Evolutionary conservation across 2,329 filamentous ascomycete genomes (phyloP).

Genomic region (Venturia pyrina): DNA sequence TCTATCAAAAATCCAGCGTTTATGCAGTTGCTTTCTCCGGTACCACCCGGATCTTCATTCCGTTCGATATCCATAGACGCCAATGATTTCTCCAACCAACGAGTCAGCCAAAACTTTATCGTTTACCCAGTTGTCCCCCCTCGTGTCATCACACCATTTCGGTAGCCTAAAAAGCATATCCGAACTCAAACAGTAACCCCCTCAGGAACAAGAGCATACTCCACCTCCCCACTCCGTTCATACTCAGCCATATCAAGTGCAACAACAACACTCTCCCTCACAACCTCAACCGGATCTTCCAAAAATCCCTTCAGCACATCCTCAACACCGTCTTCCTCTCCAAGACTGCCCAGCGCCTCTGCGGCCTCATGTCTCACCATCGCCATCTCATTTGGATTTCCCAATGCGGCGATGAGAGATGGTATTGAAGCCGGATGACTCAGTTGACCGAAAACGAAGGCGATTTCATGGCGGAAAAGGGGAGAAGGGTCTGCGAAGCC

Average conservation of each 20-base stretch:
- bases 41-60: background rate
- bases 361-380: slow-evolving; percentile 98
- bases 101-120: background rate
- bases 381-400: slow-evolving; percentile 70
- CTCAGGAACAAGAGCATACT: slow-evolving; percentile 81
- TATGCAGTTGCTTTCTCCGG: background rate
- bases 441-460: slow-evolving; percentile 95
- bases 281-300: slow-evolving; percentile 83
- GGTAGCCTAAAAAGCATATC: background rate
- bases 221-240: slow-evolving; percentile 76
- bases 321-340: slow-evolving; percentile 88
- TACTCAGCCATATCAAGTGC: slow-evolving; percentile 97
- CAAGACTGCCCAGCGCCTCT: slow-evolving; percentile 87
- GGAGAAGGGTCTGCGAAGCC: slow-evolving; percentile 80
- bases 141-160: background rate
- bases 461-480: slow-evolving; percentile 94
- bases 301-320: slow-evolving; percentile 74
- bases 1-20: background rate
- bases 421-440: slow-evolving; percentile 96
- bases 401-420: slow-evolving; percentile 67
- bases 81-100: background rate
- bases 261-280: slow-evolving; percentile 88
- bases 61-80: background rate
- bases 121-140: too few relatives aligned
- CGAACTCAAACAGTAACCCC: slow-evolving; percentile 15